phyloP scores from a whole-genome alignment of 257 asterid species.

The Ajuga chamaepitys region DNA sequence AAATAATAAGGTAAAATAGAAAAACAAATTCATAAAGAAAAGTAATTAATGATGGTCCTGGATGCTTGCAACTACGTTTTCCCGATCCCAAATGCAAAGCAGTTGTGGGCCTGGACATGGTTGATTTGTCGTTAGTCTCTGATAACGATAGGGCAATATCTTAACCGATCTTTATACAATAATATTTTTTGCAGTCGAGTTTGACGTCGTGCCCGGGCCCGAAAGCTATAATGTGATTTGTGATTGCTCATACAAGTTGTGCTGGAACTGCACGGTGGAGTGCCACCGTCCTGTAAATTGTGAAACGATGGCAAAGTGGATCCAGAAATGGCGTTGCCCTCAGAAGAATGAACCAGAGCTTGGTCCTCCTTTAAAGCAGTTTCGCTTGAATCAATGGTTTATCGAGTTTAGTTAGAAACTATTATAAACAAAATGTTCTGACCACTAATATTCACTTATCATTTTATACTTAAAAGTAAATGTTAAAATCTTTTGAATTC shows the following conservation, averaged over 20 bases:
- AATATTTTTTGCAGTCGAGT: slow-evolving; percentile 21
- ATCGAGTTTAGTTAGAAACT: too few relatives aligned
- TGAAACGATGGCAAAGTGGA: slow-evolving; percentile 25
- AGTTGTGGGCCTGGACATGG: slow-evolving; percentile 10
- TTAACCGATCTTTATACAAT: too few relatives aligned
- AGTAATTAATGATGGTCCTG: slow-evolving; percentile 28
- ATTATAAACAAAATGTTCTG: too few relatives aligned
- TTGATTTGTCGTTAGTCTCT: slow-evolving; percentile 1
- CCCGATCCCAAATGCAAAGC: slow-evolving; percentile 20
- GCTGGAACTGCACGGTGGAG: slow-evolving; percentile 34
- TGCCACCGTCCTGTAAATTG: slow-evolving; percentile 34
- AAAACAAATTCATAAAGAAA: too few relatives aligned
- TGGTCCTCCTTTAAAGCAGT: too few relatives aligned
- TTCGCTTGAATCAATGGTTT: too few relatives aligned
- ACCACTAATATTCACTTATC: too few relatives aligned
- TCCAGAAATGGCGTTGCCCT: too few relatives aligned
- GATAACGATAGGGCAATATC: slow-evolving; percentile 2
- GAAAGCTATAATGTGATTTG: slow-evolving; percentile 26
- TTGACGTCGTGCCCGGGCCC: neutral
- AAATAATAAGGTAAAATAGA: too few relatives aligned
- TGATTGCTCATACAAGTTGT: slow-evolving; percentile 22
- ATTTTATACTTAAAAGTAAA: too few relatives aligned
- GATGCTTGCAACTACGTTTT: slow-evolving; percentile 26
- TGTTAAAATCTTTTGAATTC: too few relatives aligned
- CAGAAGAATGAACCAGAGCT: too few relatives aligned